Evolutionary conservation across 2,329 filamentous ascomycete genomes (phyloP).

Genomic region (Cladosporium sp.): DNA sequence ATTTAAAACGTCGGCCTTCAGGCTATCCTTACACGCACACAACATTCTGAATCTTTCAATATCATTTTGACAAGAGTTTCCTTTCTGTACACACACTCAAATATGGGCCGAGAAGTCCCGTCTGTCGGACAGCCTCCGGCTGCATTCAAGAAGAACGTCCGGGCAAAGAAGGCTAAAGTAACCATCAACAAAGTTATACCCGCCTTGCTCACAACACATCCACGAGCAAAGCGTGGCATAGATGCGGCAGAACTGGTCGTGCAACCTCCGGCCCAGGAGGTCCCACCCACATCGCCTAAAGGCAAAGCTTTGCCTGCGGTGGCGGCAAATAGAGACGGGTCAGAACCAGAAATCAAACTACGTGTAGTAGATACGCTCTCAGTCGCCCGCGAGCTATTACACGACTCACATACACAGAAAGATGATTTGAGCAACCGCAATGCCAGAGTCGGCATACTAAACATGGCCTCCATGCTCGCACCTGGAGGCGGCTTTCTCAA

Average conservation of each 20-base stretch:
- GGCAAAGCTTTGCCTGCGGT: conserved; percentile 24
- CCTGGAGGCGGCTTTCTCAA: conserved; percentile 61
- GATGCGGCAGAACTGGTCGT: conserved; percentile 53
- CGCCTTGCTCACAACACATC: conserved; percentile 53
- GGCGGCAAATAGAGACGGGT: not conserved
- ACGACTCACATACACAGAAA: conserved; percentile 26
- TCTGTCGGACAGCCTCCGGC: conserved; percentile 26
- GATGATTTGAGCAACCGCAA: conserved; percentile 24
- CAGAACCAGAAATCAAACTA: conserved; percentile 34
- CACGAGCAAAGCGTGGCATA: conserved; percentile 57
- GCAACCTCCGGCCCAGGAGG: conserved; percentile 36
- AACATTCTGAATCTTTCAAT: not conserved
- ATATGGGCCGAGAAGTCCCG: conserved; percentile 24
- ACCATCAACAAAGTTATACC: conserved; percentile 63
- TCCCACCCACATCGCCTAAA: not conserved
- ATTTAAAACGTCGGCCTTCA: not conserved
- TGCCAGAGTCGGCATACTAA: conserved; percentile 53
- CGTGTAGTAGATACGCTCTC: conserved; percentile 56
- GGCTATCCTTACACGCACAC: not conserved
- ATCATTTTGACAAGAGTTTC: not conserved
- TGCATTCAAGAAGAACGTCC: conserved; percentile 28
- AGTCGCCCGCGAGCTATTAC: conserved; percentile 44
- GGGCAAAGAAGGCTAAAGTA: conserved; percentile 43
- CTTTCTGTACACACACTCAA: not conserved
- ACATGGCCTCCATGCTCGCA: conserved; percentile 62